phyloP scores from a whole-genome alignment of 2,329 filamentous ascomycete genomes.

The Cladosporium colombiae region DNA sequence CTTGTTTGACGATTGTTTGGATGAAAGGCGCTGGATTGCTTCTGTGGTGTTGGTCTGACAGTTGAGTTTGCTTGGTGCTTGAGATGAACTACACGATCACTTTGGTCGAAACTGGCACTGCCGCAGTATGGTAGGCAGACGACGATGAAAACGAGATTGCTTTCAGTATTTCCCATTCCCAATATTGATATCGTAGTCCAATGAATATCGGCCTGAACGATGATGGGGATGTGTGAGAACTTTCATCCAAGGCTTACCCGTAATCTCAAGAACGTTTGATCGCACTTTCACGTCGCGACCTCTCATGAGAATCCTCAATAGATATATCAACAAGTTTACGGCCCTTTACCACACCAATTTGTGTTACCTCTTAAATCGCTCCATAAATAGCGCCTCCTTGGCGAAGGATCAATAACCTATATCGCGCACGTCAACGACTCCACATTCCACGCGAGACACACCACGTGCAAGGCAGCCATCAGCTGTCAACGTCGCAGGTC shows the following conservation, averaged over 20 bases:
- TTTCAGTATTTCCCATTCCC: neutral
- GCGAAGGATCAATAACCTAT: conserved; percentile 20
- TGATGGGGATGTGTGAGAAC: too few relatives aligned
- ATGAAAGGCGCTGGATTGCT: neutral
- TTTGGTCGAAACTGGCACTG: neutral
- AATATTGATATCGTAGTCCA: neutral
- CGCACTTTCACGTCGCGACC: neutral
- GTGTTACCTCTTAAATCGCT: neutral
- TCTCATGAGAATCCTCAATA: neutral
- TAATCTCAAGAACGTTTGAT: neutral
- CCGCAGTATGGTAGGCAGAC: neutral
- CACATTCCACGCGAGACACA: neutral
- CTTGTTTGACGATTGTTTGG: neutral
- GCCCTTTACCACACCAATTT: neutral
- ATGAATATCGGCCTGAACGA: neutral
- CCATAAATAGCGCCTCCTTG: neutral
- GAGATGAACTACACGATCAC: neutral
- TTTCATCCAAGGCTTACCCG: too few relatives aligned
- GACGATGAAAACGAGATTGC: neutral
- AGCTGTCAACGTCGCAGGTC: neutral
- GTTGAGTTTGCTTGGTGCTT: neutral
- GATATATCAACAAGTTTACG: neutral
- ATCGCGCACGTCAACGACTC: conserved; percentile 13
- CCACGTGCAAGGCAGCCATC: neutral
- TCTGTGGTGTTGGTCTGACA: neutral